Evolutionary conservation across 2,329 filamentous ascomycete genomes (phyloP).

Genomic region (Aureobasidium vineae): DNA sequence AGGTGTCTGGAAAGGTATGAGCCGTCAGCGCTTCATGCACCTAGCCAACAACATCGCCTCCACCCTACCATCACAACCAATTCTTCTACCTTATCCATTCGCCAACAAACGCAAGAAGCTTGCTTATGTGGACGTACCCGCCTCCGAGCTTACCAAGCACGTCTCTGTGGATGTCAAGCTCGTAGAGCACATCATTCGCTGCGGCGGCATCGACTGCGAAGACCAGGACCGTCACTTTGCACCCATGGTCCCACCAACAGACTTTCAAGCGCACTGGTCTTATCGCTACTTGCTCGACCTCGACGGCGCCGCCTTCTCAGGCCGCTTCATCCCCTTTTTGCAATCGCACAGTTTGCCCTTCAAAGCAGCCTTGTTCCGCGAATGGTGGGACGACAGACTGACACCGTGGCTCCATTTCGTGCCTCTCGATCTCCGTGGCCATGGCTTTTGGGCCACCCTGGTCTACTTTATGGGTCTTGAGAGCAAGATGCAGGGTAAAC

Average conservation of each 20-base stretch:
- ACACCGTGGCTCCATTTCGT: slow-evolving; percentile 79
- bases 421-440: slow-evolving; percentile 69
- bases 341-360: slow-evolving; percentile 67
- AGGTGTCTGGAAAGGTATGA: slow-evolving; percentile 65
- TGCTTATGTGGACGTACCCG: slow-evolving; percentile 56
- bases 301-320: slow-evolving; percentile 66
- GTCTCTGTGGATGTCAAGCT: slow-evolving; percentile 60
- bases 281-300: slow-evolving; percentile 70
- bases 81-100: slow-evolving; percentile 55
- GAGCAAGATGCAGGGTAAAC: slow-evolving; percentile 47
- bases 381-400: slow-evolving; percentile 76
- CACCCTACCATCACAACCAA: slow-evolving; percentile 48
- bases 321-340: slow-evolving; percentile 63
- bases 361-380: slow-evolving; percentile 68
- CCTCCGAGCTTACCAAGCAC: slow-evolving; percentile 54
- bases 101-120: slow-evolving; percentile 45
- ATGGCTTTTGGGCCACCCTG: slow-evolving; percentile 70
- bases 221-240: slow-evolving; percentile 55
- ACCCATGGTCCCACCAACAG: slow-evolving; percentile 43
- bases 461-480: slow-evolving; percentile 68
- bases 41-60: slow-evolving; percentile 60
- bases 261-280: slow-evolving; percentile 60
- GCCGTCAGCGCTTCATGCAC: slow-evolving; percentile 69
- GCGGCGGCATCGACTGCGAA: slow-evolving; percentile 54
- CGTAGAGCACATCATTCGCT: slow-evolving; percentile 57